Base-by-base conservation (phyloP, 1,284 basidiomycete species). In the Fistulinella cinereoalba region DNA sequence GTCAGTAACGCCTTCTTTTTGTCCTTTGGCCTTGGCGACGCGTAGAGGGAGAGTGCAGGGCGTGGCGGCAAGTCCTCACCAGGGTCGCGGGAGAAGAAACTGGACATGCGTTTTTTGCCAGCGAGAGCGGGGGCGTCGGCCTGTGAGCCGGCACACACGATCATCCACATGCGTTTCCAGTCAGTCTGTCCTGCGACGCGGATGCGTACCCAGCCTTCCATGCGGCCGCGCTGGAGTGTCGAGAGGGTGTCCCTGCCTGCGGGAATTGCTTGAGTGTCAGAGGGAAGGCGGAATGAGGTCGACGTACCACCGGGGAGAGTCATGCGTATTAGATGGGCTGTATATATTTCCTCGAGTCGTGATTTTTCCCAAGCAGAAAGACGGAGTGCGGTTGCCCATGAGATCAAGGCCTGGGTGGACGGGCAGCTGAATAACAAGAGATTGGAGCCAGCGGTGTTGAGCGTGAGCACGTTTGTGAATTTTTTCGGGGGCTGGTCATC, bases 321-420 rank as follows among this genome's bases (percentile, higher is more conserved):
- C 67, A 90, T 87, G 41, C 92, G 79, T 54, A 95, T 80, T 37
- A 98, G 72, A 70, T 97, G 92, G 2, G 94, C 95, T 0, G 96
- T 98, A 67, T 99, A 99, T 49, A 99, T 93, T 69, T 98, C 96
- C 67, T 97, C 94, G 19, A 98, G 76, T 22, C 95, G 83, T 1
- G 92, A 89, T 58, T 97, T 93, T 68, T 99, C 96, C 93, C 95
- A 99, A 42, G 90, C 81, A 8, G 90, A 84, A 7, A 99, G 78
- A 15, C 97, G 85, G 31, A 99, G 77, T 6, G 93, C 93, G 19
- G 91, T 86, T 16, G 92, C 85, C 95, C 95, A 98, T n/a, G 85
- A 83, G 34, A 89, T 74, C 41, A 96, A 75, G 3, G 87, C 78
- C 19, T 75, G 67, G 5, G 84, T 77, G 13, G 77, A 76, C 2